Evolutionary conservation across 371 early-diverging fungal genomes (phyloP).

Genomic region (Gilbertella persicaria): DNA sequence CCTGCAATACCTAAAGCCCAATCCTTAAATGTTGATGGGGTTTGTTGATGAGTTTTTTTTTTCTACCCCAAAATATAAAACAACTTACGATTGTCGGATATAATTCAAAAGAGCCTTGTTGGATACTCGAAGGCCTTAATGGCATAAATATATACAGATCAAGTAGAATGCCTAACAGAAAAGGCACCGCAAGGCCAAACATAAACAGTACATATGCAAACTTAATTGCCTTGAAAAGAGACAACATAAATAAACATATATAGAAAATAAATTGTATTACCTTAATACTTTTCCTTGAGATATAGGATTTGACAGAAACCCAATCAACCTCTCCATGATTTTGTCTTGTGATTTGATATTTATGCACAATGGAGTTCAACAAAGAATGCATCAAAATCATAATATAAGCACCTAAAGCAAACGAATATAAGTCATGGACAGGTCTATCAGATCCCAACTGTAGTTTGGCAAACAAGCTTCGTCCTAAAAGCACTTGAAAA

Average conservation of each 20-base stretch:
- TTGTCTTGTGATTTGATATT: slow-evolving; percentile 5
- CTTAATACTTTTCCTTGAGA: not conserved
- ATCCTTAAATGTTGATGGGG: slow-evolving; percentile 27
- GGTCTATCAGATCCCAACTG: slow-evolving; percentile 15
- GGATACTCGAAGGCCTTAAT: slow-evolving; percentile 18
- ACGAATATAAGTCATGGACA: slow-evolving; percentile 57
- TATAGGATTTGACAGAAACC: not conserved
- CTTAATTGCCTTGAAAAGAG: slow-evolving; percentile 12
- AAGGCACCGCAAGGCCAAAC: slow-evolving; percentile 47
- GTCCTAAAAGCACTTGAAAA: slow-evolving; percentile 54
- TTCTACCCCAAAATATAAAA: not conserved
- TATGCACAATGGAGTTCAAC: slow-evolving; percentile 18
- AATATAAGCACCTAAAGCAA: slow-evolving; percentile 23
- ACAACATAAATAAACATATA: not conserved
- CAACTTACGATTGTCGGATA: slow-evolving; percentile 17
- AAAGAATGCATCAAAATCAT: slow-evolving; percentile 20
- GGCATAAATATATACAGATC: slow-evolving; percentile 54
- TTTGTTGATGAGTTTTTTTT: slow-evolving; percentile 10
- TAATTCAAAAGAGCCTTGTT: slow-evolving; percentile 21
- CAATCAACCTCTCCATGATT: slow-evolving; percentile 2
- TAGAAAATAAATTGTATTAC: not conserved
- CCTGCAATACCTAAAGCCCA: slow-evolving; percentile 52
- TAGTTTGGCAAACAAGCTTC: slow-evolving; percentile 36
- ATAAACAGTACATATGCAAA: slow-evolving; percentile 26
- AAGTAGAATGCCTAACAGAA: slow-evolving; percentile 42